Evolutionary conservation across 202 grass and related monocot species (phyloP).

Genomic region (Elaeis oleifera): DNA sequence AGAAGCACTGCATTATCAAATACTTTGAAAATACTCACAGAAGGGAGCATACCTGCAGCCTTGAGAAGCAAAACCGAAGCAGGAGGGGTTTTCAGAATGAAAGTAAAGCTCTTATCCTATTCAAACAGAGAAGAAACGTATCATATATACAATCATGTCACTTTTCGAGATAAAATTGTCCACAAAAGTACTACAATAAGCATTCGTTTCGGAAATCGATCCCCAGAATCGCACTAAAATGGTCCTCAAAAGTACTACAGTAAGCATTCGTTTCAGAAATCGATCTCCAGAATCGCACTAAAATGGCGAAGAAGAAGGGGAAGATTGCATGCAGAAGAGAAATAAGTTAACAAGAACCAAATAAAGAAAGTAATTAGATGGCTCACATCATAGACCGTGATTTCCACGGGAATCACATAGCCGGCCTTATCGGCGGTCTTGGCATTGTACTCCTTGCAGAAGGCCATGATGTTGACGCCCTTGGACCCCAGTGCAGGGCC

Average conservation of each 20-base stretch:
- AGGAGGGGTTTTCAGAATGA: slow-evolving; percentile 88
- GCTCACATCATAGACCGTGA: slow-evolving; percentile 94
- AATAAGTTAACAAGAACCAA: no score
- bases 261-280: no score
- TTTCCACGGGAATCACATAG: slow-evolving; percentile 95
- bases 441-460: slow-evolving; percentile 99
- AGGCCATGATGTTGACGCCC: slow-evolving; percentile 94
- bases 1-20: neutral
- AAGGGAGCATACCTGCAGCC: slow-evolving; percentile 58
- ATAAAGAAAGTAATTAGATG: no score
- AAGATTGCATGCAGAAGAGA: no score
- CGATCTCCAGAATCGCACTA: no score
- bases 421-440: slow-evolving; percentile 86
- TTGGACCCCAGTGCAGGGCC: slow-evolving; percentile 87
- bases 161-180: no score
- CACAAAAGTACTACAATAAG: no score
- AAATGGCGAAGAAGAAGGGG: no score
- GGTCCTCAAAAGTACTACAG: no score
- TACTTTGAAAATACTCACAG: neutral
- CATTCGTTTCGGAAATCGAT: no score
- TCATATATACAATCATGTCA: no score
- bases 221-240: no score
- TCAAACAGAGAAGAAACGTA: slow-evolving; percentile 3
- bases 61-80: slow-evolving; percentile 89
- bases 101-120: slow-evolving; percentile 97